Evolutionary conservation across 129 eudicot species (phyloP), one percentile per base, ranked within the genome.

Genomic region (Chrysanthemum seticuspe): DNA sequence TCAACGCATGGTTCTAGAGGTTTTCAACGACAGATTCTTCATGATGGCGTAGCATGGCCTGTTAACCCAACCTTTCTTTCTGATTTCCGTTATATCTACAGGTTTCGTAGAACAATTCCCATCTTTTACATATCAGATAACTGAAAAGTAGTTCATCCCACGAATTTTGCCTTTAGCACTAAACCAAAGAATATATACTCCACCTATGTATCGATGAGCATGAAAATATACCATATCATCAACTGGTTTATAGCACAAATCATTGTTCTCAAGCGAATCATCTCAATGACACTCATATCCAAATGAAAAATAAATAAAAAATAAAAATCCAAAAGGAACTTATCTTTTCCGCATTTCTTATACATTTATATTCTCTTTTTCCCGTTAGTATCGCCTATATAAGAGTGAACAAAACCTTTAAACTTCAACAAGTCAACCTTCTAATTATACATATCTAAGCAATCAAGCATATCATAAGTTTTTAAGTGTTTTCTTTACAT

Each of bases 391-490:
- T 68, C 65, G 29, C 70, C 63, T 83, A 80, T 77, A 74, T 83
- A 83, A 71, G 69, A 68, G 65, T 49, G 16, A 47, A 13, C 54
- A 58, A 68, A 76, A 69, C 78, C 56, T 82, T 72, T 69, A 62
- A 56, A 57, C 14, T 77, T 70, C 79, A 67, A 34, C 69, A 76
- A 68, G 27, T 44, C 48, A 79, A 56, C 77, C 64, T 72, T 68
- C 59, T 49, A 62, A 48, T 34, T 44, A 6, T 27, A 21, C 29
- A 23, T 71, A 15, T 15, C 9, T 0, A 40, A 71, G 6, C 49
- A 16, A 69, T 19, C 19, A 13, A 40, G 45, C 45, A 5, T 40
- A 36, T 40, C 45, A 36, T 36, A 36, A 36, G 44, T 36, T 36
- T 36, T 36, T 36, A 36, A 36, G 44, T 36, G 45, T 40, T 79